phyloP scores from a whole-genome alignment of 768 basidiomycete species.

The Naematelia aurantialba region DNA sequence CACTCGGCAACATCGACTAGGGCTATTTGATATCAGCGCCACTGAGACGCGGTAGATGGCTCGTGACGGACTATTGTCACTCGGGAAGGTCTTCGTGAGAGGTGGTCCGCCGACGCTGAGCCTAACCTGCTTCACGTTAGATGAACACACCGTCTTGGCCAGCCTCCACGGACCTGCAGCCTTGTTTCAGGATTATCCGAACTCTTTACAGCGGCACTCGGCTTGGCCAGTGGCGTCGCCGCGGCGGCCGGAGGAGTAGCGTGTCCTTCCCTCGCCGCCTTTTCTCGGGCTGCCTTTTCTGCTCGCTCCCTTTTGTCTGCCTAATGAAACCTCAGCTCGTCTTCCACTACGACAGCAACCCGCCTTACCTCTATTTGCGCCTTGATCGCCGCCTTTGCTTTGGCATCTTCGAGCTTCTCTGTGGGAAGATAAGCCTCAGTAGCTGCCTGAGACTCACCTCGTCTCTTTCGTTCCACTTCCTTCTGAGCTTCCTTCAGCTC shows the following conservation, averaged over 20 bases:
- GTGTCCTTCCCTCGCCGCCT: slow-evolving; percentile 79
- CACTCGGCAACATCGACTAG: slow-evolving; percentile 82
- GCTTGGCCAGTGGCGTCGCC: slow-evolving; percentile 52
- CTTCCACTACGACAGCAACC: background rate
- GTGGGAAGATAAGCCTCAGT: slow-evolving; percentile 1
- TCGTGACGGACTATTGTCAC: slow-evolving; percentile 39
- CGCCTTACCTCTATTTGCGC: slow-evolving; percentile 71
- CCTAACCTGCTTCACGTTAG: slow-evolving; percentile 60
- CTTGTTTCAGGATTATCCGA: slow-evolving; percentile 82
- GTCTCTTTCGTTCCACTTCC: slow-evolving; percentile 74
- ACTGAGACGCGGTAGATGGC: slow-evolving; percentile 14
- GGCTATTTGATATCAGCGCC: slow-evolving; percentile 54
- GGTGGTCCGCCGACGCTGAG: slow-evolving; percentile 76
- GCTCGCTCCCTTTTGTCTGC: slow-evolving; percentile 85
- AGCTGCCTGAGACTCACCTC: slow-evolving; percentile 56
- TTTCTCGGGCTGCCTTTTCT: slow-evolving; percentile 82
- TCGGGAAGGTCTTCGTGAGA: slow-evolving; percentile 56
- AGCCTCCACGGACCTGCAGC: slow-evolving; percentile 56
- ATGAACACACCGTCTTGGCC: background rate
- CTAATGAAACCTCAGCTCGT: slow-evolving; percentile 17
- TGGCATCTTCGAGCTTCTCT: slow-evolving; percentile 89
- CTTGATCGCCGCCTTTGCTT: slow-evolving; percentile 79
- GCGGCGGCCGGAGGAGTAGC: slow-evolving; percentile 52
- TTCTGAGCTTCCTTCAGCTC: slow-evolving; percentile 56
- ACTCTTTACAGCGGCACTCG: slow-evolving; percentile 53